A percentile compares a stretch with the other conserved stretches of the same genome.
These are phyloP conservation scores for Beta macrorhiza DNA, from an alignment of 179 eudicot species.

Conservation along the genomic window DNA sequence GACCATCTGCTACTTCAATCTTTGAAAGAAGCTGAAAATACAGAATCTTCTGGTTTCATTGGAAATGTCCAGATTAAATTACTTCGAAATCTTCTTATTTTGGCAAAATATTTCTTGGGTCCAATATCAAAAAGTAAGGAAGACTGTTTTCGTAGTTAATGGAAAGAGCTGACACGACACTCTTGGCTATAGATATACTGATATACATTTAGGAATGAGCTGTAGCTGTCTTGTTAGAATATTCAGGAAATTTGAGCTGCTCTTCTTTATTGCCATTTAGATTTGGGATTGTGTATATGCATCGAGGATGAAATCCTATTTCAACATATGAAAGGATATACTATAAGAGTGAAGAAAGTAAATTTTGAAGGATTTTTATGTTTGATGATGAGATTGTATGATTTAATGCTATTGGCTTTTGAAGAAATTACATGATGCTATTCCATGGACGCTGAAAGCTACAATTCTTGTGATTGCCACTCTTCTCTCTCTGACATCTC, in stretches of 20 bases:
- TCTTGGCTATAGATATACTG: neutral
- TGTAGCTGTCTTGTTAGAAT: neutral
- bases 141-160: neutral
- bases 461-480: neutral
- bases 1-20: neutral
- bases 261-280: neutral
- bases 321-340: neutral
- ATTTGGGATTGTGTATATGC: neutral
- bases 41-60: neutral
- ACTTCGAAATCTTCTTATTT: neutral
- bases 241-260: neutral
- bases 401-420: neutral
- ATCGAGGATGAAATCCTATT: neutral
- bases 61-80: neutral
- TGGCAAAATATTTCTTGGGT: neutral
- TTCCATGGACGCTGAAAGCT: conserved; percentile 1
- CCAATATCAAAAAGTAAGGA: neutral
- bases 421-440: conserved; percentile 1
- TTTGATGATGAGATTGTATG: neutral
- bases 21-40: neutral
- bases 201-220: neutral
- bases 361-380: neutral
- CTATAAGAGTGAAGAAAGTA: neutral
- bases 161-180: neutral
- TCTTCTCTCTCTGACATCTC: neutral